phyloP scores from a whole-genome alignment of 441 rosid genomes.

The Cnidoscolus chayamansa region DNA sequence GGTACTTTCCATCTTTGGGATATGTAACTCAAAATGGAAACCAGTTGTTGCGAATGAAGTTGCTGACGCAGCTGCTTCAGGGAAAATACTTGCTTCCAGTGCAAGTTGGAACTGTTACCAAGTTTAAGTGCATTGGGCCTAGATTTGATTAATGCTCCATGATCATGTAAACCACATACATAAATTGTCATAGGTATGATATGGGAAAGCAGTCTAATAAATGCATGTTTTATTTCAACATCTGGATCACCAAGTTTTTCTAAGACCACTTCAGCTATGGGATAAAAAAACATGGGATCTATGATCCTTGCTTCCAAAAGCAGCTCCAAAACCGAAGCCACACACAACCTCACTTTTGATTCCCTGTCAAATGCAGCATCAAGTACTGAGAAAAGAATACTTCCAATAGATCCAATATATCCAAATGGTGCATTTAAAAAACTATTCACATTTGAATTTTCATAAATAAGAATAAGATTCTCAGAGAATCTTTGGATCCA shows the following conservation, averaged over 20 bases:
- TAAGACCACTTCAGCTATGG: constrained; percentile 61
- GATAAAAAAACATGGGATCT: constrained; percentile 55
- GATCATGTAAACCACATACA: constrained; percentile 52
- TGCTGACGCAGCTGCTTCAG: constrained; percentile 72
- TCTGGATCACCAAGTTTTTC: constrained; percentile 93
- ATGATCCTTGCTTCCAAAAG: constrained; percentile 71
- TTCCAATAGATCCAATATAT: constrained; percentile 41
- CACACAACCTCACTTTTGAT: constrained; percentile 73
- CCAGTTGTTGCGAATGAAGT: constrained; percentile 92
- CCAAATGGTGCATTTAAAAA: constrained; percentile 51
- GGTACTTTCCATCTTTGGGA: constrained; percentile 94
- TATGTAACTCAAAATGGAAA: constrained; percentile 89
- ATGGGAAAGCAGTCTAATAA: constrained; percentile 67
- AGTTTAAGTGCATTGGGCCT: constrained; percentile 46
- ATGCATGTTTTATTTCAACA: constrained; percentile 57
- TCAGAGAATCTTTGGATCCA: constrained; percentile 78
- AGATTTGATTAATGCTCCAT: constrained; percentile 39
- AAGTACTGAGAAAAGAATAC: constrained; percentile 57
- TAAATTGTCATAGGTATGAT: constrained; percentile 65
- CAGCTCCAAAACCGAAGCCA: constrained; percentile 69
- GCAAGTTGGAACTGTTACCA: constrained; percentile 51
- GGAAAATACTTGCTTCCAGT: constrained; percentile 92
- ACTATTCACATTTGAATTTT: constrained; percentile 36
- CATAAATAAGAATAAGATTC: constrained; percentile 48
- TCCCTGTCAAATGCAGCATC: constrained; percentile 88